Conservation (phyloP, 2,329 filamentous ascomycete species). For the Fusarium fujikuroi region DNA sequence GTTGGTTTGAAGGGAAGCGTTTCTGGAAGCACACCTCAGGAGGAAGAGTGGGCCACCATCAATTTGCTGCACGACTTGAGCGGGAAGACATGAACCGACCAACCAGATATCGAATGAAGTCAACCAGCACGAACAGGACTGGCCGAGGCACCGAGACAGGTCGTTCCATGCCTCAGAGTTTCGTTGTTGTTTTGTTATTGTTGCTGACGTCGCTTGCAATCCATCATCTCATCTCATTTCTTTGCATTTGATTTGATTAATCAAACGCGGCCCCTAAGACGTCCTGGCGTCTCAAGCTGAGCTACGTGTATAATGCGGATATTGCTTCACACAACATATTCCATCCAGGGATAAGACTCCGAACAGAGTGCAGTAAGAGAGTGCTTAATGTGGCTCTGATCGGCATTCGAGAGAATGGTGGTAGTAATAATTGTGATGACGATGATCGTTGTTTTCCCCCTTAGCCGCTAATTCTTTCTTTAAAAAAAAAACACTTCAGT, state of each 20-base stretch:
- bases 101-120: constrained; percentile 23
- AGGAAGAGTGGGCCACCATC: constrained; percentile 24
- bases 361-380: constrained; percentile 11
- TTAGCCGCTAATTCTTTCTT: neutral
- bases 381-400: constrained; percentile 23
- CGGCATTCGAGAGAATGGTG: constrained; percentile 9
- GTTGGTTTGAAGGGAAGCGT: constrained; percentile 24
- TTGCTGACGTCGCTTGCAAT: constrained; percentile 19
- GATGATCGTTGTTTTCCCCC: neutral
- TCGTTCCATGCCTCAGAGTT: constrained; percentile 16
- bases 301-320: constrained; percentile 15
- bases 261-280: constrained; percentile 10
- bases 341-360: neutral
- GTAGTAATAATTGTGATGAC: constrained; percentile 26
- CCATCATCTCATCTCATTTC: neutral
- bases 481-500: neutral
- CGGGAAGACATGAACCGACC: constrained; percentile 31
- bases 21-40: constrained; percentile 45
- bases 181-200: constrained; percentile 28
- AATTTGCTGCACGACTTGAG: constrained; percentile 22
- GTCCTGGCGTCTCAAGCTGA: constrained; percentile 11
- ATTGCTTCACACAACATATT: constrained; percentile 13
- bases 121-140: constrained; percentile 12
- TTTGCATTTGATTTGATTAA: constrained; percentile 21
- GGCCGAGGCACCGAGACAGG: constrained; percentile 20